Percentiles rank a stretch among this genome's conserved stretches.
phyloP scores from a whole-genome alignment of 2,329 filamentous ascomycete species.

The Diplodia sapinea region DNA sequence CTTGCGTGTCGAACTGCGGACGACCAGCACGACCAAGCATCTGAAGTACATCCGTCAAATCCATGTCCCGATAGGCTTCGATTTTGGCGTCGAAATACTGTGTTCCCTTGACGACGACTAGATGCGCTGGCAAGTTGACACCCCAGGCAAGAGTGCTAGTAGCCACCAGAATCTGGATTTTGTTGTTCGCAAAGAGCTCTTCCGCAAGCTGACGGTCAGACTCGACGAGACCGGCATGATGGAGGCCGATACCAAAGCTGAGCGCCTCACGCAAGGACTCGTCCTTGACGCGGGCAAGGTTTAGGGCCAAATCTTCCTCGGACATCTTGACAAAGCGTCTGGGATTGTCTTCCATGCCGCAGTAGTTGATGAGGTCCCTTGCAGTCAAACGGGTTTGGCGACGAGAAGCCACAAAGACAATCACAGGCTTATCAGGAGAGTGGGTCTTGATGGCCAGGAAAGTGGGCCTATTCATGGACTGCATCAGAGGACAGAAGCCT shows the following conservation, averaged over 20 bases:
- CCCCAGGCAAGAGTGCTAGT: conserved; percentile 98
- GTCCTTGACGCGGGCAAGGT: conserved; percentile 90
- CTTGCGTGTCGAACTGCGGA: conserved; percentile 94
- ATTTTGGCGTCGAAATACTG: conserved; percentile 98
- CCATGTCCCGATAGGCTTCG: conserved; percentile 98
- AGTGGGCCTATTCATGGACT: conserved; percentile 97
- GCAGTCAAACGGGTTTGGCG: conserved; percentile 93
- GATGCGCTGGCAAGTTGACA: conserved; percentile 93
- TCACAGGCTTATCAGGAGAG: conserved; percentile 94
- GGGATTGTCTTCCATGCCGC: conserved; percentile 97
- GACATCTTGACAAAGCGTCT: conserved; percentile 91
- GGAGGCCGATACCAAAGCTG: conserved; percentile 94
- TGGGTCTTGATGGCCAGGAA: conserved; percentile 97
- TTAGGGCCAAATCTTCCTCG: conserved; percentile 88
- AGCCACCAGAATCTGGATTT: conserved; percentile 94
- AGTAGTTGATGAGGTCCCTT: conserved; percentile 95
- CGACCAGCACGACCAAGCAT: conserved; percentile 96
- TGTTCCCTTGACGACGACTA: conserved; percentile 97
- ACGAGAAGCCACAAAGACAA: conserved; percentile 96
- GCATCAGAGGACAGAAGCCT: conserved; percentile 97
- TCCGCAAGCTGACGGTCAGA: conserved; percentile 90
- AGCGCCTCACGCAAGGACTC: conserved; percentile 91
- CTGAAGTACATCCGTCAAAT: conserved; percentile 94
- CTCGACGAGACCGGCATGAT: conserved; percentile 96
- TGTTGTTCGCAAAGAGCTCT: conserved; percentile 95